Base-by-base conservation (phyloP, 306 rosid species). In the Prunus dulcis region DNA sequence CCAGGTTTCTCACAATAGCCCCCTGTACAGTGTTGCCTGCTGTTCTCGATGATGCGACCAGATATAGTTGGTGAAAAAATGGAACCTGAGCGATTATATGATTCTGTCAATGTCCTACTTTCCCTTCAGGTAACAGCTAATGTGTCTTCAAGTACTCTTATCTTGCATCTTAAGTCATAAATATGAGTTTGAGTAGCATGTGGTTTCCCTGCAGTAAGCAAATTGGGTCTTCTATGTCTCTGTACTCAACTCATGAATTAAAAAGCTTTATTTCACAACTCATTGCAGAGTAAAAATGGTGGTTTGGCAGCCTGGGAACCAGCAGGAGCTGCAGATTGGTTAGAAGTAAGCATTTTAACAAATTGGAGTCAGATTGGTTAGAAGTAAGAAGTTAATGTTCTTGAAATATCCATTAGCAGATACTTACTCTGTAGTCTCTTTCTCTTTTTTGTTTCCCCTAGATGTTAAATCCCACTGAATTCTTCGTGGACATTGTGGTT, bases 281-380 rank as follows among this genome's bases (percentile, higher is more conserved):
- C 52, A 20, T 30, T 78, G 75, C 57, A 92, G 97, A 85, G 96
- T 77, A 85, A 88, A 69, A 88, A 76, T 10, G 97, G 97, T 30
- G 96, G 97, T 51, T 71, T 89, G 55, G 12, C 91, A 6, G 91
- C 86, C 0, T 92, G 97, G 97, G 94, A 91, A 72, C 90, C 90
- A 13, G 72, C 89, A 52, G 82, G 86, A 61, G 91, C 79, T 25
- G 83, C 80, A 75, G 85, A 87, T 1, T 91, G 93, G 96, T 77
- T 91, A 52, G 96, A 90, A 80, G 96, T 90, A 78, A 80, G 88
- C 27, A 57, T 50, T 9, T 67, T 30, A 61, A 38, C 45, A 13
- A 46, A 38, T 19, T 11, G 15, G 41, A 3, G 18, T 52, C 47
- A 56, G 32, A 9, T 73, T 53, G 27, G 8, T 15, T 47, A 10